phyloP scores from a whole-genome alignment of 23 red algal genomes.

The Gracilariopsis chorda region DNA sequence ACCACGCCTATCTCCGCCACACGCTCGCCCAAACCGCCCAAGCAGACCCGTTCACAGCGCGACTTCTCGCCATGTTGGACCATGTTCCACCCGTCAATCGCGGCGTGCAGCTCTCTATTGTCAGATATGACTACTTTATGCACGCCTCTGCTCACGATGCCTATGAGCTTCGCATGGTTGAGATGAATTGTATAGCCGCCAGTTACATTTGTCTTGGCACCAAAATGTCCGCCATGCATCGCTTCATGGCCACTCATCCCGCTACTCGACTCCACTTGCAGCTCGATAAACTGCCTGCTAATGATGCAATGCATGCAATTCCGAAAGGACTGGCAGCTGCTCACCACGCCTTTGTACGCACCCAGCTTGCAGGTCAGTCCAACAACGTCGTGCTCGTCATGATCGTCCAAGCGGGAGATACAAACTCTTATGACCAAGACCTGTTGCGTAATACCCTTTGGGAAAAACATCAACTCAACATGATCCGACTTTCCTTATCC shows the following conservation, averaged over 20 bases:
- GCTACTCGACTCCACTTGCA: background rate
- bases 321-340: constrained; percentile 47
- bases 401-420: constrained; percentile 85
- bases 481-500: constrained; percentile 62
- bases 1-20: constrained; percentile 43
- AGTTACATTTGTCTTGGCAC: constrained; percentile 80
- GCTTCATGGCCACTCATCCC: constrained; percentile 21
- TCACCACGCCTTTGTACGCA: background rate
- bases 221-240: constrained; percentile 45
- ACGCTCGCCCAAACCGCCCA: background rate
- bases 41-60: constrained; percentile 55
- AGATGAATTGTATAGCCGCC: constrained; percentile 93
- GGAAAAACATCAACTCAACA: constrained; percentile 44
- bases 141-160: background rate
- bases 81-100: background rate
- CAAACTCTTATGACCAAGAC: constrained; percentile 89
- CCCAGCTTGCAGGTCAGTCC: background rate
- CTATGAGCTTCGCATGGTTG: constrained; percentile 70
- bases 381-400: constrained; percentile 46
- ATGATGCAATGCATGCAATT: constrained; percentile 21
- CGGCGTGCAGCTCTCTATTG: constrained; percentile 42
- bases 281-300: background rate
- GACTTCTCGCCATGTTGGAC: constrained; percentile 30
- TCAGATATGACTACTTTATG: constrained; percentile 92
- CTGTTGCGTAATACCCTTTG: constrained; percentile 60